Evolutionary conservation across 2,329 filamentous ascomycete species (phyloP).

Genomic region (Amylocarpus encephaloides): DNA sequence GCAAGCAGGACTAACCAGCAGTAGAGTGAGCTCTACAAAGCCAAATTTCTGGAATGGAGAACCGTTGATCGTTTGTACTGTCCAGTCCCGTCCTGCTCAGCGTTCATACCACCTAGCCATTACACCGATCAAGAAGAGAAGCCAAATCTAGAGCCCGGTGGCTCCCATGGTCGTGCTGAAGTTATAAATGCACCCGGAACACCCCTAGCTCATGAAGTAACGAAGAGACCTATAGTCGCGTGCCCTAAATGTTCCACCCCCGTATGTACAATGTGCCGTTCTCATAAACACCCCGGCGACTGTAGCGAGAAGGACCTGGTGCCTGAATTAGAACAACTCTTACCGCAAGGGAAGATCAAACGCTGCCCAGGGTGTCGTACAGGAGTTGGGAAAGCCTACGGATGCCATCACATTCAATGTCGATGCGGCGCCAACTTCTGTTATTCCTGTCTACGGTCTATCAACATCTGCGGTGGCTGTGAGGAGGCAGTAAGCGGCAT

Average conservation of each 20-base stretch:
- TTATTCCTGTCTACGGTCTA: slow-evolving; percentile 36
- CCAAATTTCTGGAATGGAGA: slow-evolving; percentile 42
- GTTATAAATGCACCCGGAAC: background rate
- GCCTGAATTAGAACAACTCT: slow-evolving; percentile 29
- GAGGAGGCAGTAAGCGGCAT: slow-evolving; percentile 28
- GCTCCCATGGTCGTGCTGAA: background rate
- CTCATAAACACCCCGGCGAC: slow-evolving; percentile 34
- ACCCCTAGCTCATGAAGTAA: slow-evolving; percentile 2
- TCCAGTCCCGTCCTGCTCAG: slow-evolving; percentile 41
- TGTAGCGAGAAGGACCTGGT: slow-evolving; percentile 36
- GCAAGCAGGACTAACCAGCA: background rate
- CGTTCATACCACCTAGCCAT: slow-evolving; percentile 38
- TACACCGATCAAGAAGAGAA: background rate
- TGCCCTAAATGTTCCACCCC: slow-evolving; percentile 39
- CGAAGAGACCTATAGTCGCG: slow-evolving; percentile 25
- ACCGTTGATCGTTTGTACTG: slow-evolving; percentile 43
- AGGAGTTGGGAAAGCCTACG: slow-evolving; percentile 42
- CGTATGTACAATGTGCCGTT: slow-evolving; percentile 40
- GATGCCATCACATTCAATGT: slow-evolving; percentile 43
- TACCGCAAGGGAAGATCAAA: slow-evolving; percentile 42
- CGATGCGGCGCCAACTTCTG: slow-evolving; percentile 45
- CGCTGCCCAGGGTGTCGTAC: slow-evolving; percentile 43
- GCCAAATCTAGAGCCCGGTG: background rate
- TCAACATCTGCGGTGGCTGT: slow-evolving; percentile 22
- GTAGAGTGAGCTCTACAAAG: slow-evolving; percentile 32